Percentiles rank a stretch among this genome's conserved stretches.
Conservation (phyloP, 2,329 filamentous ascomycete genomes). For the Epichloe elymi region DNA sequence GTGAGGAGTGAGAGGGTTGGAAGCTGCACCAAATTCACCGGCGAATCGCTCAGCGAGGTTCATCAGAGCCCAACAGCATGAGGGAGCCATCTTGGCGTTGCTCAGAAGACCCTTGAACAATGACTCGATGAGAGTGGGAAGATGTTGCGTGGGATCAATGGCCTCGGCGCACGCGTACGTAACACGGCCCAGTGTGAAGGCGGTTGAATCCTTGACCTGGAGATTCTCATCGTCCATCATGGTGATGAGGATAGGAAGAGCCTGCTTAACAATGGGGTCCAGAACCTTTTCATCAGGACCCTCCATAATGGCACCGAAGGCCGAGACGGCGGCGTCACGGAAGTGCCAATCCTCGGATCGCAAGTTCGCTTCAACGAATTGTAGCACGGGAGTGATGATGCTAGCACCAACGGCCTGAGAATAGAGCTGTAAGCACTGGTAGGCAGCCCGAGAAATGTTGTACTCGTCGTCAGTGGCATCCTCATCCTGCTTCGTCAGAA, state of each 20-base stretch:
- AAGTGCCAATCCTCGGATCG: slow-evolving; percentile 87
- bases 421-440: slow-evolving; percentile 93
- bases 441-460: slow-evolving; percentile 87
- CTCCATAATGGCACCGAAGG: slow-evolving; percentile 98
- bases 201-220: slow-evolving; percentile 89
- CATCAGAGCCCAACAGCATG: slow-evolving; percentile 98
- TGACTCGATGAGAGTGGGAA: slow-evolving; percentile 73
- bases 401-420: slow-evolving; percentile 77
- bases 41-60: slow-evolving; percentile 94
- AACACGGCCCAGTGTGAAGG: slow-evolving; percentile 89
- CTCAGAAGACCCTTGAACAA: slow-evolving; percentile 83
- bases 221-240: slow-evolving; percentile 85
- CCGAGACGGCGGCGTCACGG: slow-evolving; percentile 89
- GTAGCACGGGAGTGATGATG: slow-evolving; percentile 74
- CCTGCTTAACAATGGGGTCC: slow-evolving; percentile 91
- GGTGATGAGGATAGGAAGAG: slow-evolving; percentile 75
- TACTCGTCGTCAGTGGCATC: slow-evolving; percentile 96
- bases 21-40: slow-evolving; percentile 61
- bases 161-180: slow-evolving; percentile 86
- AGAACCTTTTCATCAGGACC: slow-evolving; percentile 87
- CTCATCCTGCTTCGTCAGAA: slow-evolving; percentile 95
- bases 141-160: slow-evolving; percentile 72
- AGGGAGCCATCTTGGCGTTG: slow-evolving; percentile 92
- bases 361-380: slow-evolving; percentile 85
- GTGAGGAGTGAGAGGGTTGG: slow-evolving; percentile 79